A percentile compares a stretch with the other conserved stretches of the same genome.
Conservation (phyloP, 2,329 filamentous ascomycete genomes). For the Colletotrichum sp. region DNA sequence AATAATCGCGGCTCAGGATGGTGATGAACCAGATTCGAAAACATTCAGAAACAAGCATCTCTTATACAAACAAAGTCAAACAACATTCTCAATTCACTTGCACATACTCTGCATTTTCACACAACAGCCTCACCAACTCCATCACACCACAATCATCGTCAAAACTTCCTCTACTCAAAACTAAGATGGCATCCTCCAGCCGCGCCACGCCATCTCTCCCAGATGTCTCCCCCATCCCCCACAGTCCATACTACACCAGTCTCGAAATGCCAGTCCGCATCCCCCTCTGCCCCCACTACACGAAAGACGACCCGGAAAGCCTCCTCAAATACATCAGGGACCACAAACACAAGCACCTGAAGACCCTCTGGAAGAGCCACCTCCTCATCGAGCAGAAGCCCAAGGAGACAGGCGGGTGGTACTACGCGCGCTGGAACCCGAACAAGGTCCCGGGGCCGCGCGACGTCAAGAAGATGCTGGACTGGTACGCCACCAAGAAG, state of each 20-base stretch:
- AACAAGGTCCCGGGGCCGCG: background rate
- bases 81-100: background rate
- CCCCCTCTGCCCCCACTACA: background rate
- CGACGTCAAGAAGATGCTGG: background rate
- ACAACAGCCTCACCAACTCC: too few species aligned
- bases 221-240: rapidly evolving
- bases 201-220: background rate
- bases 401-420: background rate
- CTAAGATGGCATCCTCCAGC: background rate
- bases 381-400: background rate
- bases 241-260: background rate
- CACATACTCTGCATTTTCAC: too few species aligned
- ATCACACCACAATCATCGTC: too few species aligned
- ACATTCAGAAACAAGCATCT: background rate
- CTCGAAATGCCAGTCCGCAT: background rate
- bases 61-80: background rate
- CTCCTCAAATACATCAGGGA: background rate
- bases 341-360: background rate
- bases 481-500: background rate
- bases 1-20: background rate
- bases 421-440: background rate
- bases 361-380: background rate
- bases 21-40: background rate
- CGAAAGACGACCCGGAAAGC: background rate
- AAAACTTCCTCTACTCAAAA: background rate